Base-by-base conservation (phyloP, 345 rosid genomes). In the Syzygium jambos region DNA sequence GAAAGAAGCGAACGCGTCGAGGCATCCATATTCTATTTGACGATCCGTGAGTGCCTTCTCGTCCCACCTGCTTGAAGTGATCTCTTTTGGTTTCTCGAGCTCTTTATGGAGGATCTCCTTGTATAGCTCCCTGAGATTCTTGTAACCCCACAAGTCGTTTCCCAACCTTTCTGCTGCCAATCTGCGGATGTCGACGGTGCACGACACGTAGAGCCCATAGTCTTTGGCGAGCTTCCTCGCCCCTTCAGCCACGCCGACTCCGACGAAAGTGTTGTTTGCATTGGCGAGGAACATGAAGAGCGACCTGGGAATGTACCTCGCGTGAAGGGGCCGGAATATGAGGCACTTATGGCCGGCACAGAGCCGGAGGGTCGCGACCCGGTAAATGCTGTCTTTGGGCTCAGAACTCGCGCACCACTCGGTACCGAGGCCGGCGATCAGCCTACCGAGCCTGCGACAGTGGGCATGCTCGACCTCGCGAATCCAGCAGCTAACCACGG, bases 381-480 rank as follows among this genome's bases (percentile, higher is more conserved):
- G 11, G 43, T 34, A 9, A 17, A 65, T 4, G 9, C 30, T 1
- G 1, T 34, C 30, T 2, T 4, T 30, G 10, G 1, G 2, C 78
- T 65, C 11, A 2, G 78, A 16, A 65, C 43, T 30, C 22, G 4
- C 46, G n/a, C 34, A 29, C 41, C 41, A 29, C 34, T 68, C 54
- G 68, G 86, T 65, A 19, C 89, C 89, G 16, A 89, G 91, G 25
- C 89, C 91, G 9, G 85, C 89, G 57, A 89, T 90, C 22, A 61
- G 51, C 54, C 53, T 29, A 12, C 17, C 78, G 41, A 16, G 34
- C 85, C 57, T 55, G 88, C 14, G 91, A 87, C 4, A 23, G 3
- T 86, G 93, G 14, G 90, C 52, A 6, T 17, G 19, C 13, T 78
- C 88, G 9, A 90, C 11, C 41, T 29, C 16, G 41, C 8, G 34